Conservation (phyloP, 2,329 filamentous ascomycete species). For the Chaetomium sp. region DNA sequence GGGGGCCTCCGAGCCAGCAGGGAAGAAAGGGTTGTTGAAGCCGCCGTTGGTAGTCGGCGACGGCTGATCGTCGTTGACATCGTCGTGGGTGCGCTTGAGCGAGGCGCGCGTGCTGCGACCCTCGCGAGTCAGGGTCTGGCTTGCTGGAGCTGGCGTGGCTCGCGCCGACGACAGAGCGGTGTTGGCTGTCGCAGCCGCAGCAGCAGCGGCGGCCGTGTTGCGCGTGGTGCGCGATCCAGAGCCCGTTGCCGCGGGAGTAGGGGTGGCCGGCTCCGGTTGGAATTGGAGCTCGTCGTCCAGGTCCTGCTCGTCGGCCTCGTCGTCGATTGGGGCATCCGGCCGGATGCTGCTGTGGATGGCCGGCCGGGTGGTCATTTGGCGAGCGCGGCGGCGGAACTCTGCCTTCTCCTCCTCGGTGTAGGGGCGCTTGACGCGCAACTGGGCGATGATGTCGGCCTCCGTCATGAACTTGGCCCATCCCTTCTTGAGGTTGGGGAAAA, state of each 20-base stretch:
- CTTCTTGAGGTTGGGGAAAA: conserved; percentile 24
- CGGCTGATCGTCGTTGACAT: conserved; percentile 41
- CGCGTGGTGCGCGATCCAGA: neutral
- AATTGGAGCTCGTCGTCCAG: no score
- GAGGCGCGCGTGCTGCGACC: conserved; percentile 42
- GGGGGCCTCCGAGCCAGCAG: conserved; percentile 42
- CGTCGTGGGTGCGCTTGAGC: conserved; percentile 49
- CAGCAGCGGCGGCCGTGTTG: conserved; percentile 6
- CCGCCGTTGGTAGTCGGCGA: conserved; percentile 45
- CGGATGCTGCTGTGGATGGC: no score
- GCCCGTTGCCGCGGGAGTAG: no score
- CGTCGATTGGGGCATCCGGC: no score
- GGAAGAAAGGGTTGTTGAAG: conserved; percentile 15
- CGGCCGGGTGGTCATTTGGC: no score
- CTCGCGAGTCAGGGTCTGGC: conserved; percentile 19
- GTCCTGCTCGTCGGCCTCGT: no score
- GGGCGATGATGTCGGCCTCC: conserved; percentile 17
- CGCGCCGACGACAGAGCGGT: conserved; percentile 15
- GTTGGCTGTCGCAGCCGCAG: conserved; percentile 13
- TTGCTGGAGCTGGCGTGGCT: conserved; percentile 24
- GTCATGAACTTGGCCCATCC: conserved; percentile 26
- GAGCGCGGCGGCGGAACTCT: no score
- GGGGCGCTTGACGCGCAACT: conserved; percentile 9
- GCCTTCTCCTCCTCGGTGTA: neutral
- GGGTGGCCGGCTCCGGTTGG: no score